Evolutionary conservation across 805 yeast species (phyloP).

Genomic region (Maudiozyma pseudohumilis): DNA sequence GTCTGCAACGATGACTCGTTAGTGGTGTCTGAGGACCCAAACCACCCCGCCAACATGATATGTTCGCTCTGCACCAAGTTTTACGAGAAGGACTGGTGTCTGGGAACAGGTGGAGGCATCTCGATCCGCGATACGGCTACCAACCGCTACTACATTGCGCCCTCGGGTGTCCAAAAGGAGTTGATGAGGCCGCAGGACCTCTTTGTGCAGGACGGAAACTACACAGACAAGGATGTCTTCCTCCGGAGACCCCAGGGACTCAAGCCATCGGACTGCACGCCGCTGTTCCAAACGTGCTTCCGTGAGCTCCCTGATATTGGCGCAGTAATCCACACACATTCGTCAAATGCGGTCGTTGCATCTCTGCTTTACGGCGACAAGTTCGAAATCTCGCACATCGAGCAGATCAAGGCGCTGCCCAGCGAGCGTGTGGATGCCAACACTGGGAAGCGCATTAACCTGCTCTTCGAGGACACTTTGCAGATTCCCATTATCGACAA

Average conservation of each 20-base stretch:
- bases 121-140: constrained; percentile 45
- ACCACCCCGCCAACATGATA: constrained; percentile 76
- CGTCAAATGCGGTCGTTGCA: constrained; percentile 77
- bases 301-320: constrained; percentile 64
- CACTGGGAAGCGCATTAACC: constrained; percentile 41
- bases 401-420: constrained; percentile 90
- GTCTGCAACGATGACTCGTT: neutral
- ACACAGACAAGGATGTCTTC: constrained; percentile 21
- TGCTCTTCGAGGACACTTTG: constrained; percentile 64
- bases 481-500: constrained; percentile 87
- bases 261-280: constrained; percentile 93
- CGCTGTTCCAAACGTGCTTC: constrained; percentile 69
- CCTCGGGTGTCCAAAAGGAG: constrained; percentile 95
- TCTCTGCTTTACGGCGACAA: constrained; percentile 60
- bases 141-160: constrained; percentile 63
- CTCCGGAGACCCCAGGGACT: constrained; percentile 50
- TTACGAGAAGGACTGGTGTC: constrained; percentile 79
- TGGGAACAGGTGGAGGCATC: constrained; percentile 96
- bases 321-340: constrained; percentile 92
- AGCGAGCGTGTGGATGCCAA: constrained; percentile 40
- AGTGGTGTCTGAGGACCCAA: constrained; percentile 34
- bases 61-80: constrained; percentile 72
- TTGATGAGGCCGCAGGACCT: constrained; percentile 71
- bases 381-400: constrained; percentile 70
- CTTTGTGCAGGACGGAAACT: constrained; percentile 52